phyloP scores from a whole-genome alignment of 768 basidiomycete species.

The Boletus barrowsii region DNA sequence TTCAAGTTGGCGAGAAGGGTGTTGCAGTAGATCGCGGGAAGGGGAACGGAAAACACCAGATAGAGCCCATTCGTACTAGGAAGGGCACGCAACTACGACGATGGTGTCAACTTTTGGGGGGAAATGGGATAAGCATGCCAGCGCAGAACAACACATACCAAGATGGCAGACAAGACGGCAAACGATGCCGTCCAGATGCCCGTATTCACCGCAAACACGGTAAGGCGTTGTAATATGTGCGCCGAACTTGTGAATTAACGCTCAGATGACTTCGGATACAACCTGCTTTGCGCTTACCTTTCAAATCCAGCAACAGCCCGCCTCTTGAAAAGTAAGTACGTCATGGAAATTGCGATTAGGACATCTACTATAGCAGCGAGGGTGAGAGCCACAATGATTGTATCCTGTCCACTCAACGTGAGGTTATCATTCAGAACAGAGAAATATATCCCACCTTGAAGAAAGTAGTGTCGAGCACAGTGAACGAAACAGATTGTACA shows the following conservation, averaged over 20 bases:
- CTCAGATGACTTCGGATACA: background rate
- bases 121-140: too few relatives aligned
- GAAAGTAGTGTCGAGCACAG: background rate
- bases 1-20: background rate
- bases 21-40: conserved; percentile 9
- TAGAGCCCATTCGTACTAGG: background rate
- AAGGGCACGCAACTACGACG: background rate
- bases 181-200: conserved; percentile 50
- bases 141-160: conserved; percentile 4
- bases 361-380: conserved; percentile 3
- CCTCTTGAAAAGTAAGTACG: conserved; percentile 2
- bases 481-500: background rate
- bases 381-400: background rate
- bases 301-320: background rate
- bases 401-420: background rate
- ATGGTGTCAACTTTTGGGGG: background rate
- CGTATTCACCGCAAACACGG: conserved; percentile 14
- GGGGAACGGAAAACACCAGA: background rate
- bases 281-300: background rate
- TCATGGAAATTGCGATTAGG: conserved; percentile 12
- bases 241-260: background rate
- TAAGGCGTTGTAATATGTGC: conserved; percentile 7
- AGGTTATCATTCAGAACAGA: background rate
- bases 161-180: conserved; percentile 10
- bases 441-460: background rate